phyloP scores from a whole-genome alignment of 306 rosid genomes.

The Cucurbita pepo region DNA sequence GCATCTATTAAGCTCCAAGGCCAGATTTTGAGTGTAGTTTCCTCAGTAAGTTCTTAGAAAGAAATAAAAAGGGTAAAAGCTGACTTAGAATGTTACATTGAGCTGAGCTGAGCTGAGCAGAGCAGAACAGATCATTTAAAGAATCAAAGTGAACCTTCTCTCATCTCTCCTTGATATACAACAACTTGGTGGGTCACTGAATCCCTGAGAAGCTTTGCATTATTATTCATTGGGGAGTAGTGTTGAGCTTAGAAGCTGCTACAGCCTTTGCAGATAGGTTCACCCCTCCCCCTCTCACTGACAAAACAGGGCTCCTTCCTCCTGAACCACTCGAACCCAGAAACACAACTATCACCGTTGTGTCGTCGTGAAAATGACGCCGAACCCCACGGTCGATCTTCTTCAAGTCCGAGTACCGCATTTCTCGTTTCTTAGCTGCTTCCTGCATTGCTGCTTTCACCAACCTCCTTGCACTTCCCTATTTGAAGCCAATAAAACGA shows the following conservation, averaged over 20 bases:
- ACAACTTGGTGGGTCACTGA: constrained; percentile 7
- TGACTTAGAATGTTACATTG: not conserved
- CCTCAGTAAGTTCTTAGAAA: not conserved
- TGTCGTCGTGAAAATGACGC: constrained; percentile 87
- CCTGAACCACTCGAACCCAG: constrained; percentile 43
- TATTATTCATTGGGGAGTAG: constrained; percentile 8
- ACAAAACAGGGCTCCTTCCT: constrained; percentile 37
- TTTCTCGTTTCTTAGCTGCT: constrained; percentile 93
- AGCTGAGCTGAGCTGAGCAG: not conserved
- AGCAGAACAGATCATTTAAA: not conserved
- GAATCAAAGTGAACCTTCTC: constrained; percentile 5
- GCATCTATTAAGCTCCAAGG: not conserved
- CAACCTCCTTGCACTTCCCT: constrained; percentile 89
- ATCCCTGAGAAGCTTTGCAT: not conserved
- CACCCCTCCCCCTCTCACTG: constrained; percentile 62
- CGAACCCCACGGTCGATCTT: constrained; percentile 89
- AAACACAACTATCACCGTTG: constrained; percentile 58
- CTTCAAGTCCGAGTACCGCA: constrained; percentile 86
- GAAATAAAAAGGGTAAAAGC: not conserved
- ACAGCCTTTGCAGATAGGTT: constrained; percentile 27
- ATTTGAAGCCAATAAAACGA: not conserved
- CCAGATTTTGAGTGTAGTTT: not conserved
- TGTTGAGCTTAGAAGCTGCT: constrained; percentile 16
- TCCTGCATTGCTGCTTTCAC: constrained; percentile 69
- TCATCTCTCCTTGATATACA: constrained; percentile 10